Evolutionary conservation across 148 eudicot species (phyloP).

Genomic region (Agrostemma githago): DNA sequence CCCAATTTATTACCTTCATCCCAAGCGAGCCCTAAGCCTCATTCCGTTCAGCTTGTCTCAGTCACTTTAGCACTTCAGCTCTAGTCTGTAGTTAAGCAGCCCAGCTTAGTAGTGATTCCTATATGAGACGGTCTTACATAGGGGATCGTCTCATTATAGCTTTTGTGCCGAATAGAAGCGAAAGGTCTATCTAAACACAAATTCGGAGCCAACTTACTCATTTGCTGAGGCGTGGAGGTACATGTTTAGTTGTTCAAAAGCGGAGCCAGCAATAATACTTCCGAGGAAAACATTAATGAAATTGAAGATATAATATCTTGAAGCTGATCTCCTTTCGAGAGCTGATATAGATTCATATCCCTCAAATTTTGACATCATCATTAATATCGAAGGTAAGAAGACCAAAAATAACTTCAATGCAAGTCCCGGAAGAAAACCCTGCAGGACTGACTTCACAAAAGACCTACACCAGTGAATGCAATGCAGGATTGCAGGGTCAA

Average conservation of each 20-base stretch:
- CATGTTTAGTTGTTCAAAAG: constrained; percentile 64
- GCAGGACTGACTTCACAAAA: constrained; percentile 68
- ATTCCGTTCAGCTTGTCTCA: no score
- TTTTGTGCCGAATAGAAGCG: no score
- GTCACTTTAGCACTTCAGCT: no score
- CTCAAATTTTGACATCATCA: constrained; percentile 92
- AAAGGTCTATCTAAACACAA: not conserved
- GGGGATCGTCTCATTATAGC: no score
- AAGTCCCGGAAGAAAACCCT: constrained; percentile 86
- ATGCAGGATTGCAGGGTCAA: not conserved
- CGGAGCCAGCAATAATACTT: constrained; percentile 72
- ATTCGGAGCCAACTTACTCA: constrained; percentile 46
- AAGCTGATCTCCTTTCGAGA: constrained; percentile 86
- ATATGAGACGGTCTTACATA: no score
- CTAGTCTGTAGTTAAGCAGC: no score
- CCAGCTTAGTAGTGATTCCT: no score
- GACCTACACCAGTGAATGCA: constrained; percentile 36
- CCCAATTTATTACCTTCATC: no score
- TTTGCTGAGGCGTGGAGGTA: constrained; percentile 50
- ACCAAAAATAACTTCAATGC: constrained; percentile 90
- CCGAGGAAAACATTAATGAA: constrained; percentile 91
- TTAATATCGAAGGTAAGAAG: constrained; percentile 74
- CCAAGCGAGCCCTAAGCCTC: no score
- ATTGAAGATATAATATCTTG: constrained; percentile 82
- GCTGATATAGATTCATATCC: constrained; percentile 63